Evolutionary conservation across 345 rosid genomes (phyloP), one percentile per base, ranked within the genome.

Genomic region (Citropsis articulata): DNA sequence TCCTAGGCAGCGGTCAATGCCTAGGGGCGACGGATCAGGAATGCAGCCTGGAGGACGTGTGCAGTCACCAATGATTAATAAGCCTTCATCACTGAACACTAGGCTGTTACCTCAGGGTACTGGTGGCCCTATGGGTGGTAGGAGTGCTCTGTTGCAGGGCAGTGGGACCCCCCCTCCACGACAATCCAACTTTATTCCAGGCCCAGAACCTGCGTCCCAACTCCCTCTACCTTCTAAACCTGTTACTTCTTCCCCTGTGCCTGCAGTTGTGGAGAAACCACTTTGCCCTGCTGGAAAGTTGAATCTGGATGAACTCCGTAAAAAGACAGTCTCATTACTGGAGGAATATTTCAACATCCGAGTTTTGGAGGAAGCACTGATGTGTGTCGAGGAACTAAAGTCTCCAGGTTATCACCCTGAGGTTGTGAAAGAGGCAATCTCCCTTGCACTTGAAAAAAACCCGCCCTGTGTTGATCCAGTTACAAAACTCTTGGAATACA

Each of bases 121-220:
- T 75, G 84, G 93, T 71, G 93, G 96, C 60, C 85, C 85, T 35
- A 76, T 89, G 38, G 81, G 90, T 77, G 93, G 92, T 60, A 89
- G 86, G 84, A 95, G 97, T 75, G 98, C 93, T 63, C 77, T 93
- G 66, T 77, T 95, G 86, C 96, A 92, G 83, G 97, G 97, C 12
- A 84, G 85, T 73, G 77, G 82, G 25, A 72, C 77, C 24, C 72
- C 82, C 35, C 53, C 87, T 66, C 75, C 85, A 70, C 81, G 79
- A 40, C 82, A 86, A 62, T 45, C 74, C 21, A 72, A 60, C 69
- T 36, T 68, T n/a, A 38, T 65, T 38, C n/a, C 80, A 27, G 78
- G 75, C 75, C 69, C 72, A 22, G 89, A 88, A 73, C 80, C 78
- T 74, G 66, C 80, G 35, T 71, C 79, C 40, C 88, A 83, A 73